A percentile compares a stretch with the other conserved stretches of the same genome.
These are phyloP conservation scores for Rhipidocladum racemiflorum DNA, from an alignment of 176 grass and related monocot genomes.

Conservation along the genomic window DNA sequence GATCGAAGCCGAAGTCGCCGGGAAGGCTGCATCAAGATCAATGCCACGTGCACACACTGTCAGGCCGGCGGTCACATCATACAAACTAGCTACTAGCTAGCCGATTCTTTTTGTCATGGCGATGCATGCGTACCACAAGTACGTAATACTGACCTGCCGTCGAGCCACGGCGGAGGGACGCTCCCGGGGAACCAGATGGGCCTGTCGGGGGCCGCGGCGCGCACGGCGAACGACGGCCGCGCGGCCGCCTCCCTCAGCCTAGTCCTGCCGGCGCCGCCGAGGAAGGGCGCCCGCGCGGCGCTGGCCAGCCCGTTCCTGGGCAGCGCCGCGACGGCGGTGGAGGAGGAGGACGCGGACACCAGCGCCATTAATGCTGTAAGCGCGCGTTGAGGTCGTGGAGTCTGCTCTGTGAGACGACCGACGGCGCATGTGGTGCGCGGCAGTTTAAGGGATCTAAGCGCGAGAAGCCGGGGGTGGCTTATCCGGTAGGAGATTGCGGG, in stretches of 20 bases:
- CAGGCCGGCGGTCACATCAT: not conserved
- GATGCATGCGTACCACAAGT: not conserved
- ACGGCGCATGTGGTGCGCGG: slow-evolving; percentile 30
- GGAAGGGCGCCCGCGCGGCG: slow-evolving; percentile 53
- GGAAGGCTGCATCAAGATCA: slow-evolving; percentile 70
- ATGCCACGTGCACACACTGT: not conserved
- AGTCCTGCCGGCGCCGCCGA: slow-evolving; percentile 34
- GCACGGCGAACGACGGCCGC: slow-evolving; percentile 54
- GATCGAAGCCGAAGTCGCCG: slow-evolving; percentile 95
- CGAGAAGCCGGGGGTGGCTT: slow-evolving; percentile 45
- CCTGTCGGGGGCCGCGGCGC: slow-evolving; percentile 57
- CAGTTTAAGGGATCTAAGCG: slow-evolving; percentile 54
- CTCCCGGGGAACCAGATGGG: slow-evolving; percentile 98
- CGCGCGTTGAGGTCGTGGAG: not conserved
- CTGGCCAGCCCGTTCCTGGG: slow-evolving; percentile 46
- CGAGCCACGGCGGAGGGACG: slow-evolving; percentile 93
- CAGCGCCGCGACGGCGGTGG: slow-evolving; percentile 72
- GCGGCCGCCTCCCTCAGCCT: slow-evolving; percentile 35
- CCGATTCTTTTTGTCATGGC: not conserved
- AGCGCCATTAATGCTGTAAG: slow-evolving; percentile 44
- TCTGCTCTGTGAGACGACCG: slow-evolving; percentile 9
- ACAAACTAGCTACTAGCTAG: not conserved
- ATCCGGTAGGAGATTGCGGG: slow-evolving; percentile 53
- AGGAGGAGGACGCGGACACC: slow-evolving; percentile 77
- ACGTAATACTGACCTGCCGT: slow-evolving; percentile 61